phyloP scores from a whole-genome alignment of 2,329 filamentous ascomycete genomes.

The Lithohypha guttulata region DNA sequence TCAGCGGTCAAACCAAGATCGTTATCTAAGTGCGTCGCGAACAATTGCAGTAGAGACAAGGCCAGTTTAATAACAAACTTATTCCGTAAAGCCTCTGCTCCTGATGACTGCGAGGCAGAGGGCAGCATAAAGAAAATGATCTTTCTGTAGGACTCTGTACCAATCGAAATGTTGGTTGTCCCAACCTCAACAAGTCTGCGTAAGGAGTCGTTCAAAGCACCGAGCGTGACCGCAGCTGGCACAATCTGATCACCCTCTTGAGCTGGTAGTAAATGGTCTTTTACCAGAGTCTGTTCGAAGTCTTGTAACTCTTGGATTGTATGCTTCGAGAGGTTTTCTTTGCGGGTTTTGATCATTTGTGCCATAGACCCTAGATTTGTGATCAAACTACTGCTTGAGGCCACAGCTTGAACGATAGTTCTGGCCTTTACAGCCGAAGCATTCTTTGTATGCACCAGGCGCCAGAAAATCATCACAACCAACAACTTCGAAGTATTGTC shows the following conservation, averaged over 20 bases:
- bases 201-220: slow-evolving; percentile 18
- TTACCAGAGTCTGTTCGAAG: slow-evolving; percentile 12
- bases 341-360: slow-evolving; percentile 16
- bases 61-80: slow-evolving; percentile 1
- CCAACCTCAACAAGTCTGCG: slow-evolving; percentile 12
- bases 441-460: slow-evolving; percentile 10
- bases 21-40: background rate
- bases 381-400: slow-evolving; percentile 12
- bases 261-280: background rate
- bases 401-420: slow-evolving; percentile 11
- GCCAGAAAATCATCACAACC: slow-evolving; percentile 14
- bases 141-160: background rate
- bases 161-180: slow-evolving; percentile 5
- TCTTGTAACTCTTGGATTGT: slow-evolving; percentile 14
- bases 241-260: slow-evolving; percentile 8
- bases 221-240: slow-evolving; percentile 5
- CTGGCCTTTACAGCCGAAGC: slow-evolving; percentile 11
- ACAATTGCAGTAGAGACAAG: slow-evolving; percentile 3
- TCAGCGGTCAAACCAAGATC: background rate
- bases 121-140: background rate
- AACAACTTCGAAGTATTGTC: slow-evolving; percentile 35
- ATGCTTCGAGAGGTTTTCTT: slow-evolving; percentile 19
- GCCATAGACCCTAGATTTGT: slow-evolving; percentile 12
- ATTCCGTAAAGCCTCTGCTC: background rate
- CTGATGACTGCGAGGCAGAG: background rate